A percentile compares a stretch with the other conserved stretches of the same genome.
Evolutionary conservation across 257 asterid genomes (phyloP).

Genomic region (Osmanthus fragrans): DNA sequence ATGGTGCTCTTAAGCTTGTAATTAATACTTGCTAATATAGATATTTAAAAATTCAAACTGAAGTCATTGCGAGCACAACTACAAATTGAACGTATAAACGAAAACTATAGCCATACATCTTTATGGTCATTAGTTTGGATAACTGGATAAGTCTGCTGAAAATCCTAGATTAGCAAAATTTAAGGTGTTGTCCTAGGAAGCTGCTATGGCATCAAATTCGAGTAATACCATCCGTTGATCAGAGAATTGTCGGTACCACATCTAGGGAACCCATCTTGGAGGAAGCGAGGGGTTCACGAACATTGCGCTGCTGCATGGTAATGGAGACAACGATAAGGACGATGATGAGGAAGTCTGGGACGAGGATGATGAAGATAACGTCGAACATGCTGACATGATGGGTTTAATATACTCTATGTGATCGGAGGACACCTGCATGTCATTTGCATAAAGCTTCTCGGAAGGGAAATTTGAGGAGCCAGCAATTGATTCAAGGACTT

Average conservation of each 20-base stretch:
- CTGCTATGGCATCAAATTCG: neutral
- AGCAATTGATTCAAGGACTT: constrained; percentile 10
- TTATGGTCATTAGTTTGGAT: neutral
- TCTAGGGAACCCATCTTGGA: constrained; percentile 16
- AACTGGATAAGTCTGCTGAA: neutral
- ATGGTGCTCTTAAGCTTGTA: neutral
- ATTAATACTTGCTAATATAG: neutral
- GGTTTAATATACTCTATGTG: constrained; percentile 34
- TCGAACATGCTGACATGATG: constrained; percentile 24
- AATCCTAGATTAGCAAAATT: neutral
- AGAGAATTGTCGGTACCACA: constrained; percentile 13
- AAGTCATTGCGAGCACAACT: neutral
- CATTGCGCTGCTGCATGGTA: too few species aligned
- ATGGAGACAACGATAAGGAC: neutral
- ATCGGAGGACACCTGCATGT: constrained; percentile 18
- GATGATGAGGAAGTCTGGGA: neutral
- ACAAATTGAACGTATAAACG: neutral
- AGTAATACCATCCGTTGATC: neutral
- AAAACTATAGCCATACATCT: neutral
- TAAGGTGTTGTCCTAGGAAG: neutral
- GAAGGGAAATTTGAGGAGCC: neutral
- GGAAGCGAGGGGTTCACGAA: too few species aligned
- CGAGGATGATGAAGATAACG: neutral
- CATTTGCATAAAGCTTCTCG: constrained; percentile 1
- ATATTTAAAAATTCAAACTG: neutral